Base-by-base conservation (phyloP, 2,329 filamentous ascomycete genomes). In the Nigrospora oryzae region DNA sequence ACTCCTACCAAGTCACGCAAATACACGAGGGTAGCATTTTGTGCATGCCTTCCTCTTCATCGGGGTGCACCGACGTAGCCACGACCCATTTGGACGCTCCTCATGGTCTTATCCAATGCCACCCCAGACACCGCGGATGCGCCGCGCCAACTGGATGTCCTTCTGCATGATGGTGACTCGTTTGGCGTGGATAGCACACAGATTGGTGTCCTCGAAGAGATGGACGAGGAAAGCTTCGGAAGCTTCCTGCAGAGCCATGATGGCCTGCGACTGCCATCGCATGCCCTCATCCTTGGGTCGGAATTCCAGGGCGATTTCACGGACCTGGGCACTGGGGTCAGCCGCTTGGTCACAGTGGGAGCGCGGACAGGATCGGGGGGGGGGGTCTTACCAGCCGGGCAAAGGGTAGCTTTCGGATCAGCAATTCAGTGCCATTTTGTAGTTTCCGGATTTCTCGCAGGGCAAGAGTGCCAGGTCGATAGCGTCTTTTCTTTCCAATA, bases 381-480 rank as follows among this genome's bases (percentile, higher is more conserved):
- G 12, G 12, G 3, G 3, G 5, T 11, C 75, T 67, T 71, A 79
- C 93, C 65, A 98, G 77, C 68, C 93, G 87, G 75, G 96, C 89
- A 78, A 98, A 98, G 50, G 93, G 93, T 52, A 96, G 84, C 79
- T 96, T 97, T 72, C 88, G 84, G 71, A 98, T 89, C 60, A 98
- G 75, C 42, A 98, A 83, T 75, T 97, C 90, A 42, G 91, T 96
- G 53, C 85, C 88, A 76, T 94, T 95, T 76, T 97, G 91, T 78
- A 96, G 97, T 65, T 87, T 86, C 77, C 91, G 86, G 63, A 98
- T 98, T 77, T 98, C 93, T 80, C 89, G 88, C 62, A 97, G 85
- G 79, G 91, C 91, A 73, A 95, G 86, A 64, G 93, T 95, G 79
- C 85, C 86, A 64, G 86, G 86, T 85, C 89, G 90, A 69, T 90